A percentile compares a stretch with the other conserved stretches of the same genome.
Conservation (phyloP, 1,139 yeast genomes). For the Scheffersomyces titani region DNA sequence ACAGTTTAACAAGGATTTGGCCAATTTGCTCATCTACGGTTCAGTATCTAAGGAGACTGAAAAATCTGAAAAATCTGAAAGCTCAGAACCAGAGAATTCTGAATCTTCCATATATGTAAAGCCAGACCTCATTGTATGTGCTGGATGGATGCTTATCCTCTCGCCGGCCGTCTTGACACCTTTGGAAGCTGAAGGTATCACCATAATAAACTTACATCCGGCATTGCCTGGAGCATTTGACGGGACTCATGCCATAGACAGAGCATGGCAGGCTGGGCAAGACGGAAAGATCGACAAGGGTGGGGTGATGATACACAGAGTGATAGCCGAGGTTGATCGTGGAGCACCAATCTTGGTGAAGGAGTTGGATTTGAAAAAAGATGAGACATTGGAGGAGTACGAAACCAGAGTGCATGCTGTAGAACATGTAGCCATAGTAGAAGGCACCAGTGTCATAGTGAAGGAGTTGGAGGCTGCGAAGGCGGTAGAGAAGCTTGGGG, state of each 20-base stretch:
- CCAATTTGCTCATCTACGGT: slow-evolving; percentile 60
- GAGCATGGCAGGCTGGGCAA: slow-evolving; percentile 96
- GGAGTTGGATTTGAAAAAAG: slow-evolving; percentile 67
- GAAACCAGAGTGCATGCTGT: slow-evolving; percentile 79
- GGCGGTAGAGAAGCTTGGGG: not conserved
- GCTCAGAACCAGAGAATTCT: not conserved
- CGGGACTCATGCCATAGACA: slow-evolving; percentile 94
- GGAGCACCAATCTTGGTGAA: slow-evolving; percentile 88
- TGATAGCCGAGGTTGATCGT: slow-evolving; percentile 89
- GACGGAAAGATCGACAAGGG: slow-evolving; percentile 72
- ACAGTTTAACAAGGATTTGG: slow-evolving; percentile 75
- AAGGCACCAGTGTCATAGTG: slow-evolving; percentile 73
- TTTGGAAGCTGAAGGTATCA: slow-evolving; percentile 58
- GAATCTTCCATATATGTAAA: slow-evolving; percentile 30
- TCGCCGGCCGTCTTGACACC: slow-evolving; percentile 76
- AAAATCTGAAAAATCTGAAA: slow-evolving; percentile 15
- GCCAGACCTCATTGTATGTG: slow-evolving; percentile 91
- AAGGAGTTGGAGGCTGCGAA: slow-evolving; percentile 25
- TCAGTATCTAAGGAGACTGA: slow-evolving; percentile 15
- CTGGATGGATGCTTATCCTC: slow-evolving; percentile 96
- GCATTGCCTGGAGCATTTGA: slow-evolving; percentile 97
- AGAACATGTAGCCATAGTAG: slow-evolving; percentile 91
- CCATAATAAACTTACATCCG: slow-evolving; percentile 91
- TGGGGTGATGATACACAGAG: slow-evolving; percentile 97
- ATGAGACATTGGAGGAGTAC: slow-evolving; percentile 76